These are phyloP conservation scores for Tricholomella constricta DNA, from an alignment of 768 basidiomycete genomes.

Conservation along the genomic window DNA sequence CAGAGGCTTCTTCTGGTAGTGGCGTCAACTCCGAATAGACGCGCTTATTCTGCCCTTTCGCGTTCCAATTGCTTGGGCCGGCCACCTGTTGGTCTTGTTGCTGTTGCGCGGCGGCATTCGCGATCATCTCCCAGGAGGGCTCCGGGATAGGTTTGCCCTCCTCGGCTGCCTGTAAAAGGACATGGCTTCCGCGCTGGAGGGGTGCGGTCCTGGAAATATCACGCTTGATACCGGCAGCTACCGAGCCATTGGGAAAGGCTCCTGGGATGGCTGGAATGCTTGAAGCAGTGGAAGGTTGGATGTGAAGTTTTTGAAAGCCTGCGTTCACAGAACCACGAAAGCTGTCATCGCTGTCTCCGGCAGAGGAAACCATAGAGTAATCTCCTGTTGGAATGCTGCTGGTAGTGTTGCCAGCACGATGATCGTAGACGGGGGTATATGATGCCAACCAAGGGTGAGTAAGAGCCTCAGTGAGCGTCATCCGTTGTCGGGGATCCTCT, in stretches of 20 bases:
- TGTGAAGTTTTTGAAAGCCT: slow-evolving; percentile 33
- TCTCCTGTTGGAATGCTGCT: slow-evolving; percentile 15
- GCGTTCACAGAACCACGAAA: slow-evolving; percentile 28
- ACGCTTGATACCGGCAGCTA: slow-evolving; percentile 14
- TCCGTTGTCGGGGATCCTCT: slow-evolving; percentile 61
- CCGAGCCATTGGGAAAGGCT: slow-evolving; percentile 9
- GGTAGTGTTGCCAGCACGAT: background rate
- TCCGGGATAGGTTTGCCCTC: slow-evolving; percentile 40
- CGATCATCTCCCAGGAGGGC: slow-evolving; percentile 62
- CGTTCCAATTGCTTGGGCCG: slow-evolving; percentile 14
- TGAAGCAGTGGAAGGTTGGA: slow-evolving; percentile 21
- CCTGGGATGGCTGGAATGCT: slow-evolving; percentile 13
- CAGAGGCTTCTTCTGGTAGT: slow-evolving; percentile 38
- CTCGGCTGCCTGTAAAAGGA: slow-evolving; percentile 49
- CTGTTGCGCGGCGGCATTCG: slow-evolving; percentile 34
- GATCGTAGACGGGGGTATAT: slow-evolving; percentile 31
- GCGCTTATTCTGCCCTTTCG: slow-evolving; percentile 41
- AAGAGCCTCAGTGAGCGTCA: slow-evolving; percentile 71
- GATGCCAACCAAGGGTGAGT: slow-evolving; percentile 74
- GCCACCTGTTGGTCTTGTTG: slow-evolving; percentile 18
- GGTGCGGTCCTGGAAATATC: slow-evolving; percentile 34
- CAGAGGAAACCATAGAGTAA: slow-evolving; percentile 25
- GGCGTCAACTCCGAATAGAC: slow-evolving; percentile 44
- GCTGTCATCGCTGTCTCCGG: slow-evolving; percentile 9
- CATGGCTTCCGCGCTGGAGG: slow-evolving; percentile 51